Percentiles rank a stretch among this genome's conserved stretches.
These are phyloP conservation scores for Penicillium hordei DNA, from an alignment of 2,329 filamentous ascomycete species.

Conservation along the genomic window DNA sequence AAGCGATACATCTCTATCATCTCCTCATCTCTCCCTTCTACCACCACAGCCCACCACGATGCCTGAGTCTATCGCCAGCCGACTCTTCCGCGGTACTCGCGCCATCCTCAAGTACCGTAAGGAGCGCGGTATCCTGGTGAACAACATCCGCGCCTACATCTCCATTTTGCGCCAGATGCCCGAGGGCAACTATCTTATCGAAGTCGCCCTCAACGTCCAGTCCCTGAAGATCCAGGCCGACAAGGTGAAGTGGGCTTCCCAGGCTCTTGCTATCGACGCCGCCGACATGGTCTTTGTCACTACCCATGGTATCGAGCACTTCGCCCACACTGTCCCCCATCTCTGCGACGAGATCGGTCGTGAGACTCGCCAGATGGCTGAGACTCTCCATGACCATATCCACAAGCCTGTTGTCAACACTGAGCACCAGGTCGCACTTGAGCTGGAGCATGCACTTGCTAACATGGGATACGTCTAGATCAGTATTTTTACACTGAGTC, in stretches of 20 bases:
- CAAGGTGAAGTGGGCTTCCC: conserved; percentile 5
- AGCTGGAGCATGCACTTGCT: not conserved
- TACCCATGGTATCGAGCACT: not conserved
- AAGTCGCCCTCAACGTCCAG: conserved; percentile 1
- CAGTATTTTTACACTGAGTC: too few species aligned
- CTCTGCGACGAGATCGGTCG: not conserved
- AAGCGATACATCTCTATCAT: not conserved
- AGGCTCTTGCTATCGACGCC: not conserved
- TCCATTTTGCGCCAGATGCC: not conserved
- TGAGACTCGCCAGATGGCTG: not conserved
- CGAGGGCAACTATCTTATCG: conserved; percentile 1
- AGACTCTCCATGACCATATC: not conserved
- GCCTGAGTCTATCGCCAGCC: not conserved
- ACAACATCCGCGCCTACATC: not conserved
- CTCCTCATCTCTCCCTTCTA: not conserved
- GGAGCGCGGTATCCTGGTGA: not conserved
- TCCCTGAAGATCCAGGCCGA: conserved; percentile 2
- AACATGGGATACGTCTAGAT: not conserved
- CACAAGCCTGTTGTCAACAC: not conserved
- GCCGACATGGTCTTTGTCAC: not conserved
- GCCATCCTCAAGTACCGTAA: conserved; percentile 1
- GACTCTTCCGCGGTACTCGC: not conserved
- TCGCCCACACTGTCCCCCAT: not conserved
- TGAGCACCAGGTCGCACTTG: not conserved
- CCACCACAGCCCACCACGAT: not conserved